Evolutionary conservation across 352 stramenopile species (phyloP), one percentile per base, ranked within the genome.

Genomic region (Thalassiosira ordinaria): DNA sequence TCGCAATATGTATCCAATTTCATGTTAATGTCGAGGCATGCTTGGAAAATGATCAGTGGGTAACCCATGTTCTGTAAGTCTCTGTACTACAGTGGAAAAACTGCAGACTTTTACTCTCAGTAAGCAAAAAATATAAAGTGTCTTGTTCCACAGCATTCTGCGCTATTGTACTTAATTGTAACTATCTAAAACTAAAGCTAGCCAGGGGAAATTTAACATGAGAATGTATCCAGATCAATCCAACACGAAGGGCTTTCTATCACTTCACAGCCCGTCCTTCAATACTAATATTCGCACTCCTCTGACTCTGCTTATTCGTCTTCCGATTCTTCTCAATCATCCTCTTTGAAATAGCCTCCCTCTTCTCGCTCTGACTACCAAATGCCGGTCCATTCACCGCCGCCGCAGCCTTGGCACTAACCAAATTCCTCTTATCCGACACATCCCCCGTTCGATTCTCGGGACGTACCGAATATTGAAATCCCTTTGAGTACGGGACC

Each of bases 251-350:
- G 46, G 2, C 1, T 37, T 20, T 9, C 7, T 33, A 39, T 75
- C 62, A 89, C 57, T 93, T 94, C n/a, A 74, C 79, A 20, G 53
- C 59, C 51, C 88, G 66, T 20, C 90, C 90, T 82, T 92, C 90
- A 65, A 93, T 83, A 62, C 80, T 91, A 53, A 94, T 91, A 71
- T 95, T 93, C 1, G 87, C 88, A 80, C 84, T 92, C 49, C 88
- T 67, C 57, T 89, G 65, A 55, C 41, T 57, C 71, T 92, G 90
- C 59, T 95, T 95, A n/a, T 75, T 85, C 31, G 73, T 68, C 1
- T 86, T 65, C 41, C 83, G 72, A 55, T 61, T 80, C 63, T 93
- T 93, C 55, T 92, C 86, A 41, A 86, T 31, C 84, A 95, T 93
- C 7, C 82, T 73, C 66, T 92, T 94, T 29, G 62, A 70, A 29